These are phyloP conservation scores for Coniochaeta prunicola DNA, from an alignment of 2,329 filamentous ascomycete species.

Conservation along the genomic window DNA sequence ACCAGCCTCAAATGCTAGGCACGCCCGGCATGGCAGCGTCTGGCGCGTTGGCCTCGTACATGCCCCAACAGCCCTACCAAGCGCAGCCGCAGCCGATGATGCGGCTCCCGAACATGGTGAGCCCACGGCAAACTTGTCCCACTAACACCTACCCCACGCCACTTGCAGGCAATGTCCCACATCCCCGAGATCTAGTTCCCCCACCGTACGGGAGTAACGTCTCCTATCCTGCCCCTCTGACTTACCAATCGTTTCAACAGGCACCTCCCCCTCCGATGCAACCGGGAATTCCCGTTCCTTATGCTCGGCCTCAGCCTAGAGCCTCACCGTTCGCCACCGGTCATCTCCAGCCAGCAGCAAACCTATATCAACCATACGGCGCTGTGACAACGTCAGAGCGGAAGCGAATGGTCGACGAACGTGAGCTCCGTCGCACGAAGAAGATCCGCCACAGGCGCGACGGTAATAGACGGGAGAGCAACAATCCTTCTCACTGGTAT, in stretches of 20 bases:
- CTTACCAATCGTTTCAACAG: background rate
- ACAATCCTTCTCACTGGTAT: background rate
- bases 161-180: too few species aligned
- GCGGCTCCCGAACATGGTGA: background rate
- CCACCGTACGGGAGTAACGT: too few species aligned
- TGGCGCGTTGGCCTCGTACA: background rate
- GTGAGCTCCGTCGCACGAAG: background rate
- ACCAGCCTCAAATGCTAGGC: background rate
- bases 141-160: background rate
- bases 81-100: background rate
- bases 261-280: background rate
- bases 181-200: background rate
- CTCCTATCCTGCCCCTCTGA: too few species aligned
- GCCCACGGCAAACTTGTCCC: background rate
- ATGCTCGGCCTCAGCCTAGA: background rate
- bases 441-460: background rate
- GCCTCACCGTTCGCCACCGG: background rate
- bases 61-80: background rate
- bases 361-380: background rate
- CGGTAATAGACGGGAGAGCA: background rate
- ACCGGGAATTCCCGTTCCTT: background rate
- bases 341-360: background rate
- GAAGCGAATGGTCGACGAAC: background rate
- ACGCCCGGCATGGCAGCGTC: background rate
- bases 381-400: background rate